These are phyloP conservation scores for Phytophthora fragariaefolia DNA, from an alignment of 352 stramenopile genomes.

Conservation along the genomic window DNA sequence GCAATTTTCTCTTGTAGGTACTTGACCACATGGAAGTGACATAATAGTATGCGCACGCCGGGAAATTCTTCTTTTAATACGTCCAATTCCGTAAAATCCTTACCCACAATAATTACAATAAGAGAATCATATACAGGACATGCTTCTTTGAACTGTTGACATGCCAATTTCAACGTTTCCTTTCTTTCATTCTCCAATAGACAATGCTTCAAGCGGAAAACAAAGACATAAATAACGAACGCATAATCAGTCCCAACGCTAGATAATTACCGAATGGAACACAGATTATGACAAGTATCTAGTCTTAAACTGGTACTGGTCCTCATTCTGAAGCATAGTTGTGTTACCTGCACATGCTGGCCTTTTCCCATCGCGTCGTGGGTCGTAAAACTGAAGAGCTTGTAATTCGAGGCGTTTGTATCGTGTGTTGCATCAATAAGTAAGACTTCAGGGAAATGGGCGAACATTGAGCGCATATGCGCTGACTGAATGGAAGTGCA, in stretches of 20 bases:
- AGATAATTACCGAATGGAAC: too few species aligned
- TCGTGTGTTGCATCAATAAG: conserved; percentile 24
- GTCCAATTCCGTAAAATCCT: conserved; percentile 23
- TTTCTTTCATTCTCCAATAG: conserved; percentile 14
- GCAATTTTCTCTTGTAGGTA: conserved; percentile 11
- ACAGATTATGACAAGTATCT: background rate
- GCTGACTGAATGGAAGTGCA: conserved; percentile 6
- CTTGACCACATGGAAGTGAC: conserved; percentile 19
- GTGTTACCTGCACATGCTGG: conserved; percentile 19
- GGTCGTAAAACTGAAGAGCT: conserved; percentile 22
- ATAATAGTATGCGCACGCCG: conserved; percentile 3
- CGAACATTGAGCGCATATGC: conserved; percentile 13
- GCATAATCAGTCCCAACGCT: background rate
- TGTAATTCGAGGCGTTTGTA: conserved; percentile 13
- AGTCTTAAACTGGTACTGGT: background rate
- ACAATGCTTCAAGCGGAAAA: conserved; percentile 17
- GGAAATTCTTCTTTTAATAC: conserved; percentile 6
- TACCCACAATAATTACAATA: conserved; percentile 15
- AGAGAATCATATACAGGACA: conserved; percentile 2
- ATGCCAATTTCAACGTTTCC: conserved; percentile 4
- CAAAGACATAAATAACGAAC: background rate
- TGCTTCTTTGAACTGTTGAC: conserved; percentile 9
- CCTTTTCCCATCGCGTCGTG: conserved; percentile 15
- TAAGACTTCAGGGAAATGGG: conserved; percentile 3
- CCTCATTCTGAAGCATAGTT: background rate